Base-by-base conservation (phyloP, 2,329 filamentous ascomycete genomes). In the Hypomyces perniciosus region DNA sequence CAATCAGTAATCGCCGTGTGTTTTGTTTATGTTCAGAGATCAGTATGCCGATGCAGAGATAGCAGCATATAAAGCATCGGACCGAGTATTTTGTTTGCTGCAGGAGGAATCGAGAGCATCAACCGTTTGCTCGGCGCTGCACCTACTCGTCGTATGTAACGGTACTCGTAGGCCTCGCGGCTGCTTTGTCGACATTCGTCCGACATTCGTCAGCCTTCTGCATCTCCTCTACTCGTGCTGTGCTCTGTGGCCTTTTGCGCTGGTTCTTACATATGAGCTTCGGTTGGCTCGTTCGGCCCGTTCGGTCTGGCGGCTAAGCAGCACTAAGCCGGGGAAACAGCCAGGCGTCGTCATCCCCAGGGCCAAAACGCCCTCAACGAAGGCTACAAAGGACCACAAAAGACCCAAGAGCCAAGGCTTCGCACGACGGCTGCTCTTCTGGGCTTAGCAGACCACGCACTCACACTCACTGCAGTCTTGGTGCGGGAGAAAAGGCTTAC, bases 321-420 rank as follows among this genome's bases (percentile, higher is more conserved):
- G 30, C 26, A 26, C 30, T 26, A 13, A 20, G 42, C 39, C 46
- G 41, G 43, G 20, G 20, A 20, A 20, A 20, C 20, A 20, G n/a
- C 12, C 50, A 53, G 57, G 61, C 62, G 62, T 64, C 62, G 62
- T 64, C 62, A 64, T 62, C 61, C 60, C 57, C 54, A 62, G 58
- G 58, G 61, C 31, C 40, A 42, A 37, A 28, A n/a, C 9, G 49
- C 49, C 30, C 20, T 20, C 20, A 20, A 20, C 20, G 20, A 40
- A 39, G 26, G 44, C 37, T 51, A 44, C 49, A 47, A 51, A 51
- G 46, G 49, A 47, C 47, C 49, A 20, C 43, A 42, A 20, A 20
- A 20, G 20, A 20, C 20, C 20, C 20, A 20, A 20, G 20, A 20
- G 20, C 20, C 20, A 20, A 20, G 20, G 20, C 20, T 20, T 20